Percentiles rank a stretch among this genome's conserved stretches.
Conservation (phyloP, 1,139 yeast species). For the Kodamaea derodonti region DNA sequence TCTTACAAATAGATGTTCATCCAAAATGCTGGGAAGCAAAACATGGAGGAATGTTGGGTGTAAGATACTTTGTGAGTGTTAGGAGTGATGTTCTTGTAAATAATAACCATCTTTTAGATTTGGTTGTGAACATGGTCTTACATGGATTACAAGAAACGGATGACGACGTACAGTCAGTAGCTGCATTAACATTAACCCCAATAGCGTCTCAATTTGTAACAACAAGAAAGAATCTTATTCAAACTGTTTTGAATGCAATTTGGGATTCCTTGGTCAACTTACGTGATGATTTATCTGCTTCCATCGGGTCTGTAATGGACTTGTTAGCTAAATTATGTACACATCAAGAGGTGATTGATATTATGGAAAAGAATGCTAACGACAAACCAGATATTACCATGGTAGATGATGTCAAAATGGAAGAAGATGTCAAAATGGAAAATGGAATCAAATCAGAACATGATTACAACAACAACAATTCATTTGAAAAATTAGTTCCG, state of each 20-base stretch:
- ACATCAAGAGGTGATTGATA: slow-evolving; percentile 69
- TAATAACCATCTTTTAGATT: slow-evolving; percentile 58
- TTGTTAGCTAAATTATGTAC: slow-evolving; percentile 83
- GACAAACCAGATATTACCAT: slow-evolving; percentile 16
- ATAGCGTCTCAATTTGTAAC: slow-evolving; percentile 81
- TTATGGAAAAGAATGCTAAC: slow-evolving; percentile 61
- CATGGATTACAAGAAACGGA: slow-evolving; percentile 82
- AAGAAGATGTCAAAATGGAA: slow-evolving; percentile 16
- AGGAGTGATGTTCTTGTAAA: slow-evolving; percentile 70
- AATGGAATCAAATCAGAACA: background rate
- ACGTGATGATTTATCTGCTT: slow-evolving; percentile 88
- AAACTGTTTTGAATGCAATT: slow-evolving; percentile 65
- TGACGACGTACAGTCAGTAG: slow-evolving; percentile 96
- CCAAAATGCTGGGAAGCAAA: slow-evolving; percentile 89
- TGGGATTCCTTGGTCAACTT: slow-evolving; percentile 87
- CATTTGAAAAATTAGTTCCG: slow-evolving; percentile 78
- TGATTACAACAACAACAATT: slow-evolving; percentile 31
- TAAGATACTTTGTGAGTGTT: slow-evolving; percentile 87
- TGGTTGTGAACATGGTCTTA: slow-evolving; percentile 78
- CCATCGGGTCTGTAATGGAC: slow-evolving; percentile 96
- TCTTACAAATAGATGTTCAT: slow-evolving; percentile 56
- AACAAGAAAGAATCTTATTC: slow-evolving; percentile 57
- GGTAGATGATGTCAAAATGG: background rate
- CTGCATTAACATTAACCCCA: slow-evolving; percentile 90
- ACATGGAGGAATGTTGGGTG: slow-evolving; percentile 96